Evolutionary conservation across 2,329 filamentous ascomycete species (phyloP).

Genomic region (Penicillium sp.): DNA sequence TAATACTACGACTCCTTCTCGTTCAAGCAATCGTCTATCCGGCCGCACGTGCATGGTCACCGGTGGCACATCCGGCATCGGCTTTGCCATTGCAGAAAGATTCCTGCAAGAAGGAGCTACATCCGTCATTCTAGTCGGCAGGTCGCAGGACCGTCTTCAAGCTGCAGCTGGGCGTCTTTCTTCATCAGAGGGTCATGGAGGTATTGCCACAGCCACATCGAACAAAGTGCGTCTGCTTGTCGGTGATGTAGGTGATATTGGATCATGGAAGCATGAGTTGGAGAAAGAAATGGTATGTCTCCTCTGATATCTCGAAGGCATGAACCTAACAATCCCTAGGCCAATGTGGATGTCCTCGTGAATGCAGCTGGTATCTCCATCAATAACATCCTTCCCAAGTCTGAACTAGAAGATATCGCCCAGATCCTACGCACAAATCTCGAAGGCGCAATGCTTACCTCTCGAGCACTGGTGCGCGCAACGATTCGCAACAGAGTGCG

Average conservation of each 20-base stretch:
- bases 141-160: slow-evolving; percentile 48
- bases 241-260: slow-evolving; percentile 37
- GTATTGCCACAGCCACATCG: slow-evolving; percentile 6
- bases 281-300: slow-evolving; percentile 38
- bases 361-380: slow-evolving; percentile 76
- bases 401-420: slow-evolving; percentile 49
- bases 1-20: slow-evolving; percentile 1
- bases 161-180: slow-evolving; percentile 27
- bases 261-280: slow-evolving; percentile 33
- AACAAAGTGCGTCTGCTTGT: slow-evolving; percentile 29
- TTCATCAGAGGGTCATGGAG: neutral
- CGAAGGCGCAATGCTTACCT: slow-evolving; percentile 41
- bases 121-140: slow-evolving; percentile 57
- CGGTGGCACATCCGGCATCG: slow-evolving; percentile 67
- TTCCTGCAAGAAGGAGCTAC: slow-evolving; percentile 60
- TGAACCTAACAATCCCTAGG: slow-evolving; percentile 20
- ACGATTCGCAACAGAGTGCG: slow-evolving; percentile 31
- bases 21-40: slow-evolving; percentile 25
- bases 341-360: slow-evolving; percentile 58
- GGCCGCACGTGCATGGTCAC: slow-evolving; percentile 54
- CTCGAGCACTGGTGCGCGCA: slow-evolving; percentile 36
- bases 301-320: neutral
- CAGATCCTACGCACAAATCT: slow-evolving; percentile 67
- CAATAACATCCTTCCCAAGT: slow-evolving; percentile 58
- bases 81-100: slow-evolving; percentile 60